Percentiles rank a stretch among this genome's conserved stretches.
Conservation (phyloP, 805 yeast genomes). For the Myxozyma melibiosi region DNA sequence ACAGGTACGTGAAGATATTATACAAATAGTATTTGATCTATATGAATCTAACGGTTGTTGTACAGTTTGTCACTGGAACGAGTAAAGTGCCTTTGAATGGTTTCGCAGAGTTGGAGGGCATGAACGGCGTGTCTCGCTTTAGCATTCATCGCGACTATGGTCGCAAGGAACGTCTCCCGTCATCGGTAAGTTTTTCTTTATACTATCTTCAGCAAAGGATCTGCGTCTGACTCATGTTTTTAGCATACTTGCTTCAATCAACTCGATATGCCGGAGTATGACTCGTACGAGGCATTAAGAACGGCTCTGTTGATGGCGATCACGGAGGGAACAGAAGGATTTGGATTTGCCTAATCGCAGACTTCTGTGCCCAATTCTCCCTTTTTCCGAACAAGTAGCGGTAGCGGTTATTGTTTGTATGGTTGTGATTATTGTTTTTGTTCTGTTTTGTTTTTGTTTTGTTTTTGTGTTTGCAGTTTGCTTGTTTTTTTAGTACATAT, state of each 20-base stretch:
- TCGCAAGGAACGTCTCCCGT: constrained; percentile 80
- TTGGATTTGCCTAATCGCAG: constrained; percentile 67
- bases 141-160: constrained; percentile 90
- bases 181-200: constrained; percentile 50
- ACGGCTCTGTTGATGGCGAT: constrained; percentile 80
- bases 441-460: too few species aligned
- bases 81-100: constrained; percentile 95
- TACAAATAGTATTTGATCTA: background rate
- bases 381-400: too few species aligned
- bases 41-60: background rate
- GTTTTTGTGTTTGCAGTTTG: too few species aligned
- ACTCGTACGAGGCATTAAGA: constrained; percentile 80
- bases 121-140: constrained; percentile 81
- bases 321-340: constrained; percentile 94
- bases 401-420: background rate
- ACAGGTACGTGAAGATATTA: constrained; percentile 48
- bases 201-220: too few species aligned
- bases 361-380: background rate
- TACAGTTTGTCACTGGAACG: constrained; percentile 87
- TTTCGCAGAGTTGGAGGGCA: constrained; percentile 84
- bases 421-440: background rate
- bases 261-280: constrained; percentile 90
- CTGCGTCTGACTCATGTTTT: too few species aligned
- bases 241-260: constrained; percentile 94
- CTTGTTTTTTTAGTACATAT: too few species aligned